Percentiles rank a stretch among this genome's conserved stretches.
phyloP scores from a whole-genome alignment of 2,329 filamentous ascomycete species.

The Pseudogymnoascus sp. region DNA sequence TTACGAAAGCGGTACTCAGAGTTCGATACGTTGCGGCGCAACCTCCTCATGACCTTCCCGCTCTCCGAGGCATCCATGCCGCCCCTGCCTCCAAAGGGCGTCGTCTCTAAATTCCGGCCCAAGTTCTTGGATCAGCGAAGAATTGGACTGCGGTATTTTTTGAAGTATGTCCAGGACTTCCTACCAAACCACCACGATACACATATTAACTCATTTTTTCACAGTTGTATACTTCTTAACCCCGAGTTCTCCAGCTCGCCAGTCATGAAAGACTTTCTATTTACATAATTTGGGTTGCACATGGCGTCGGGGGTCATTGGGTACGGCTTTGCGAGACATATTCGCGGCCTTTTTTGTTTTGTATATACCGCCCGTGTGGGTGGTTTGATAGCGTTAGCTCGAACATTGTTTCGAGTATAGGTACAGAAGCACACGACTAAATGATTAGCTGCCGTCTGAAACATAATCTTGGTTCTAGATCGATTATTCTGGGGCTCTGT shows the following conservation, averaged over 20 bases:
- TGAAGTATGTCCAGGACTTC: conserved; percentile 57
- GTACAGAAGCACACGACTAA: neutral
- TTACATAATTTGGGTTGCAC: conserved; percentile 29
- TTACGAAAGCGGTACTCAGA: conserved; percentile 79
- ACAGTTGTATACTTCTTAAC: conserved; percentile 80
- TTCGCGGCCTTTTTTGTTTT: neutral
- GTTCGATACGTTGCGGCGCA: conserved; percentile 72
- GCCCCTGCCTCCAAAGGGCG: conserved; percentile 80
- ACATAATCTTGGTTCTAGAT: neutral
- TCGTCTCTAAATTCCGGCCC: conserved; percentile 77
- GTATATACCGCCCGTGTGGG: neutral
- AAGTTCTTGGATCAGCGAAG: conserved; percentile 79
- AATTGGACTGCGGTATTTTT: conserved; percentile 78
- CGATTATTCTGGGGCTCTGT: neutral
- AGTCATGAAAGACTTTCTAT: conserved; percentile 83
- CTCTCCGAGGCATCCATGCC: conserved; percentile 79
- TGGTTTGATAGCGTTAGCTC: neutral
- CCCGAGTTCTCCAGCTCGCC: conserved; percentile 91
- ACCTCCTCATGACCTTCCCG: conserved; percentile 73
- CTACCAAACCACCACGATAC: neutral
- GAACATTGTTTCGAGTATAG: neutral
- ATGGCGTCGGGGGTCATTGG: neutral
- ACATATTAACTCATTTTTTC: conserved; percentile 15
- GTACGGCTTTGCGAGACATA: neutral
- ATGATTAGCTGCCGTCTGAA: neutral